Evolutionary conservation across 495 filamentous ascomycete species (phyloP), one percentile per base, ranked within the genome.

Genomic region (Penicilliopsis zonata): DNA sequence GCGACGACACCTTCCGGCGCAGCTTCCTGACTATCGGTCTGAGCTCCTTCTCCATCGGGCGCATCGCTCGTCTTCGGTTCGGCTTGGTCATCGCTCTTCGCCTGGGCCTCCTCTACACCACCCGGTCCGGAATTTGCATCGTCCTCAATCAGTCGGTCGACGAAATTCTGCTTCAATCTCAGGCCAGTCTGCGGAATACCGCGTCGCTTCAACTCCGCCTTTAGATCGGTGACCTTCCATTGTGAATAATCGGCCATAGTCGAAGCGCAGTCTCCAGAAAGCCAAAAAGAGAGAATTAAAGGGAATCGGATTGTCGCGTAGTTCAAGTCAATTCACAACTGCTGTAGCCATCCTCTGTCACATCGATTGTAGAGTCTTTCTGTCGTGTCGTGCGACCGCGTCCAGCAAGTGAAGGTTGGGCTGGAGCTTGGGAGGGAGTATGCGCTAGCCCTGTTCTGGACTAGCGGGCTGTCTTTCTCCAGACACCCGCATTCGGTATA

Each of bases 161-260:
- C 52, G 20, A 63, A 55, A 4, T 67, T 46, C 30, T 65, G 59
- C 39, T 67, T 67, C n/a, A 65, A 48, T 30, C 67, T 56, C 20
- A 70, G 49, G 2, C 65, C 65, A 12, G 67, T 67, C 36, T 65
- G 65, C 18, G 66, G 53, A 33, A 72, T 58, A 28, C 58, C 61
- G 34, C 65, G 67, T 31, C 47, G 61, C 38, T 65, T 66, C 36
- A 70, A 52, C 46, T 72, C 65, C 13, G 63, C 60, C 45, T 68
- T 69, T 33, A 72, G 45, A 26, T 70, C 67, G n/a, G 57, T 52
- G 23, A 72, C 67, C 40, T 69, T 72, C 53, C 53, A 59, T 38
- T 64, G 66, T 18, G 57, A 59, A 38, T 67, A 72, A 35, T 72
- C 66, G 30, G 48, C 36, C 67, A 70, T 71, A 4, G 14, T 55